Evolutionary conservation across 805 yeast genomes (phyloP), one percentile per base, ranked within the genome.

Genomic region (Candida maris): DNA sequence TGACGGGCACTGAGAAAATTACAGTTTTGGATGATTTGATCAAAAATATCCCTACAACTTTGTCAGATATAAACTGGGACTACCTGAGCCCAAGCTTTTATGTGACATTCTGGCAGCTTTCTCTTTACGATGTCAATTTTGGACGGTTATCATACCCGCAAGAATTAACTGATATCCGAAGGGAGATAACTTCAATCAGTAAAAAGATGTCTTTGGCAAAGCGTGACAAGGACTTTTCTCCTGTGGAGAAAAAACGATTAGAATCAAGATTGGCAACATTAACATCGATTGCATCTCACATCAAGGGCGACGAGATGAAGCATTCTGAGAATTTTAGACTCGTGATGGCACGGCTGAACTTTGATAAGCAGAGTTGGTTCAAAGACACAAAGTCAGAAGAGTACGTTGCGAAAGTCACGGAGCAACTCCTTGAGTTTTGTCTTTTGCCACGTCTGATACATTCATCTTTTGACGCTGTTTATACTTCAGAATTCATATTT

Each of bases 381-480:
- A 24, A 36, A 0, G 39, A 39, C 3, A 36, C 15, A 1, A 34
- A 25, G 1, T 45, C 44, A 4, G 61, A 35, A 13, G 39, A 45
- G n/a, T n/a, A 38, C 3, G 18, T 32, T 12, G 37, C 16, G 5
- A 38, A 36, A 10, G 16, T 35, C 4, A 34, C 34, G 19, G 24
- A 33, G 18, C 47, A 44, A 24, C 27, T 86, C 32, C 52, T 86
- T 23, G 80, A 81, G 42, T 56, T 60, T 35, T 86, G 96, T 57
- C 48, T 86, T 5, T 58, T 88, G 9, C 96, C 96, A 8, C 68
- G 97, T 45, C 71, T 80, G 3, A 57, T 82, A 2, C 87, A 82
- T 45, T 85, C 96, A 0, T 78, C 94, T 0, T 74, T 81, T 44
- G 97, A 88, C 62, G 95, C 96, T 0, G 66, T 83, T 0, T 89